Percentiles rank a stretch among this genome's conserved stretches.
Conservation (phyloP, 2,329 filamentous ascomycete species). For the Cladosporium sp. region DNA sequence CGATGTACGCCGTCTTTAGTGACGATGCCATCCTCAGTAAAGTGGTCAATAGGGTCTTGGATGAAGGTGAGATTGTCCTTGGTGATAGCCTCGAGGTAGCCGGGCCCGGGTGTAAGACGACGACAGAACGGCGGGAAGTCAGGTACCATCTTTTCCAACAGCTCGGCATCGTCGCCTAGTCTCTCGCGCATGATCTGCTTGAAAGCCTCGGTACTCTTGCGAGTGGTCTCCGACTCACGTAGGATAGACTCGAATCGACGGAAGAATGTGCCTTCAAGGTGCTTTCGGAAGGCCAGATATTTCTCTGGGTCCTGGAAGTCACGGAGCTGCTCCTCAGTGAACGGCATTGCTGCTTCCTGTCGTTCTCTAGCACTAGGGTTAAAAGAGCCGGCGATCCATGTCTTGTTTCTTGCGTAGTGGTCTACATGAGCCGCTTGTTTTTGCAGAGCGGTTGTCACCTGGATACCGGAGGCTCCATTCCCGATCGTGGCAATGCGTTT, state of each 20-base stretch:
- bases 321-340: slow-evolving; percentile 54
- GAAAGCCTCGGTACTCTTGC: slow-evolving; percentile 38
- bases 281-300: slow-evolving; percentile 54
- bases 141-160: slow-evolving; percentile 43
- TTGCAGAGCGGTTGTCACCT: slow-evolving; percentile 51
- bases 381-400: slow-evolving; percentile 68
- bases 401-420: slow-evolving; percentile 64
- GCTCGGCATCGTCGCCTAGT: slow-evolving; percentile 38
- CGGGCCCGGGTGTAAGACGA: slow-evolving; percentile 50
- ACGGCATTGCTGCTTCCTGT: slow-evolving; percentile 57
- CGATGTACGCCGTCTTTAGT: slow-evolving; percentile 42
- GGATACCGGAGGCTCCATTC: slow-evolving; percentile 46
- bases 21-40: slow-evolving; percentile 42
- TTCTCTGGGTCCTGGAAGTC: slow-evolving; percentile 60
- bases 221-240: slow-evolving; percentile 40
- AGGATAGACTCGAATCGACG: slow-evolving; percentile 45
- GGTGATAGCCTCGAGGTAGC: slow-evolving; percentile 53
- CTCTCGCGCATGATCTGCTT: slow-evolving; percentile 43
- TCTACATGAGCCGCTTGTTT: slow-evolving; percentile 52
- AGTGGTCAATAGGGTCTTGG: slow-evolving; percentile 42
- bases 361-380: slow-evolving; percentile 53
- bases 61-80: slow-evolving; percentile 49
- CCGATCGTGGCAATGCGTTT: slow-evolving; percentile 46
- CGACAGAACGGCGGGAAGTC: slow-evolving; percentile 44
- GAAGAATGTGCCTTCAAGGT: slow-evolving; percentile 60